Evolutionary conservation across 2,329 filamentous ascomycete genomes (phyloP).

Genomic region (Diaporthe citri): DNA sequence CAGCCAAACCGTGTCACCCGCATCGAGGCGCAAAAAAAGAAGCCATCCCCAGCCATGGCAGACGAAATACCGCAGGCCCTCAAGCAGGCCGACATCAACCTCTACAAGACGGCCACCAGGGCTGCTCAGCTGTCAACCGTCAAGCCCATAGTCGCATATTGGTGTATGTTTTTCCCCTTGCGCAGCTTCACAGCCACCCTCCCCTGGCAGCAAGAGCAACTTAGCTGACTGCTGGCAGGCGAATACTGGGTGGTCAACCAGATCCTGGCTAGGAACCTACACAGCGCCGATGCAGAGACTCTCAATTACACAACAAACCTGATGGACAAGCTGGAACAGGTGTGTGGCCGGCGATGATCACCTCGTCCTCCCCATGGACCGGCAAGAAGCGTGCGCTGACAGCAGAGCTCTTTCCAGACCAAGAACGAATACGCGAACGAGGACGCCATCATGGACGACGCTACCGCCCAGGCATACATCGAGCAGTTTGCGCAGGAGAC

Average conservation of each 20-base stretch:
- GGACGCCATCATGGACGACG: slow-evolving; percentile 87
- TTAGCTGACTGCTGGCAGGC: slow-evolving; percentile 61
- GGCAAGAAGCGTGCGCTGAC: slow-evolving; percentile 18
- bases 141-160: slow-evolving; percentile 93
- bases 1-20: neutral
- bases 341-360: slow-evolving; percentile 50
- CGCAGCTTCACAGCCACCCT: neutral
- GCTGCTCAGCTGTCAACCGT: slow-evolving; percentile 85
- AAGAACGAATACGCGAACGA: slow-evolving; percentile 81
- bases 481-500: slow-evolving; percentile 94
- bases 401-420: slow-evolving; percentile 57
- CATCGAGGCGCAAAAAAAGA: neutral
- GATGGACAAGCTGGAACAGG: slow-evolving; percentile 92
- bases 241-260: slow-evolving; percentile 95
- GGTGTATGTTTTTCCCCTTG: slow-evolving; percentile 74
- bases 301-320: slow-evolving; percentile 83
- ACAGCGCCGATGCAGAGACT: slow-evolving; percentile 82
- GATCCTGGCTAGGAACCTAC: slow-evolving; percentile 84
- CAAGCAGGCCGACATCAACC: slow-evolving; percentile 82
- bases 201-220: too few relatives aligned
- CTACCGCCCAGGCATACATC: slow-evolving; percentile 89
- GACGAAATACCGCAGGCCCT: slow-evolving; percentile 77
- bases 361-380: too few relatives aligned
- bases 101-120: slow-evolving; percentile 80
- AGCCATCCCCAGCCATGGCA: slow-evolving; percentile 71